phyloP scores from a whole-genome alignment of 163 green algal species.

The Scenedesmus sp. region DNA sequence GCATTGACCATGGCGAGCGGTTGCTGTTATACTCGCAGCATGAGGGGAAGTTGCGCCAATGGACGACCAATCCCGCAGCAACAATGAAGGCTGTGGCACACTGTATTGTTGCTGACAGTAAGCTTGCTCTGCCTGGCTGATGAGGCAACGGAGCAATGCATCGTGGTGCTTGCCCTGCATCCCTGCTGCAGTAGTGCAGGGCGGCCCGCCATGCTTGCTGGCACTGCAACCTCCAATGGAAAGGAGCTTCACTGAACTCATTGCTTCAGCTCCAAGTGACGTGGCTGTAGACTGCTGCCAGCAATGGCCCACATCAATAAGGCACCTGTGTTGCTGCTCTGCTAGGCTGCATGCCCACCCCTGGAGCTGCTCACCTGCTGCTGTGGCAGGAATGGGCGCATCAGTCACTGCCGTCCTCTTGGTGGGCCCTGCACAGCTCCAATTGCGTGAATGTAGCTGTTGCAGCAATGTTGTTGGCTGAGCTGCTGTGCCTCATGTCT shows the following conservation, averaged over 20 bases:
- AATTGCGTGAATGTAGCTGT: background rate
- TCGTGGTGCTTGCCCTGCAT: background rate
- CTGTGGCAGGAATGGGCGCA: background rate
- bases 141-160: background rate
- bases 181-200: too few relatives aligned
- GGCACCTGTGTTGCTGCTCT: background rate
- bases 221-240: background rate
- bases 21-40: background rate
- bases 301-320: background rate
- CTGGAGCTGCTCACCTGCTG: background rate
- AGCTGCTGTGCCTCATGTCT: constrained; percentile 13
- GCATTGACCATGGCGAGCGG: background rate
- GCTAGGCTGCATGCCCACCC: background rate
- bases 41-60: background rate
- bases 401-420: background rate
- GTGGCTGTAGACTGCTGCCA: background rate
- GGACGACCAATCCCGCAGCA: background rate
- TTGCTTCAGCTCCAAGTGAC: background rate
- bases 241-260: too few relatives aligned
- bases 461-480: background rate
- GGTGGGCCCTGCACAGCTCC: background rate
- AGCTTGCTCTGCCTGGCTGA: too few relatives aligned
- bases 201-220: background rate
- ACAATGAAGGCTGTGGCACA: too few relatives aligned
- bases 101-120: background rate